These are phyloP conservation scores for Pelargonium cotyledonis DNA, from an alignment of 441 rosid genomes.

Conservation along the genomic window DNA sequence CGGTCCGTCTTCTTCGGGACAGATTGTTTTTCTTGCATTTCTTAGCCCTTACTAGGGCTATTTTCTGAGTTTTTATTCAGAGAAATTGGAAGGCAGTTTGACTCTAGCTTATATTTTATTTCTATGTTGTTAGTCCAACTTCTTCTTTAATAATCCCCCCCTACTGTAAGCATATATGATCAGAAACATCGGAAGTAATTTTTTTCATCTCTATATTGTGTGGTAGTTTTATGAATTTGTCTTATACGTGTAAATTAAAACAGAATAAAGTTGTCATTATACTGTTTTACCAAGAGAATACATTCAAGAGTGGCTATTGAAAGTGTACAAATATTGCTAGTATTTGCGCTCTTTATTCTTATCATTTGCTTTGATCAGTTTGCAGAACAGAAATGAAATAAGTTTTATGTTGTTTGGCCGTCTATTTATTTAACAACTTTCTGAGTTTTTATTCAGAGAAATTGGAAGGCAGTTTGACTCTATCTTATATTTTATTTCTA, in stretches of 20 bases:
- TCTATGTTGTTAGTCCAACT: neutral
- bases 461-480: neutral
- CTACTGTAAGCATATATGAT: neutral
- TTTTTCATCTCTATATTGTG: neutral
- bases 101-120: neutral
- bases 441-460: neutral
- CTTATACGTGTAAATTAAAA: neutral
- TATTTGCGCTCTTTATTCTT: neutral
- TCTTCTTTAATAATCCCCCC: neutral
- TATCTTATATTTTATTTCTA: neutral
- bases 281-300: neutral
- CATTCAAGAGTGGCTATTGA: neutral
- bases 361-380: constrained; percentile 6
- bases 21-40: neutral
- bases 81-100: neutral
- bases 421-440: constrained; percentile 8
- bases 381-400: neutral
- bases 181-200: neutral
- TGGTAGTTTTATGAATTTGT: neutral
- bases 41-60: neutral
- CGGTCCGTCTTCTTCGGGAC: neutral
- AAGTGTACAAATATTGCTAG: neutral
- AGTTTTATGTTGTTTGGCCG: constrained; percentile 1
- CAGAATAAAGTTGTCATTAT: neutral
- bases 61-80: neutral